phyloP scores from a whole-genome alignment of 768 basidiomycete genomes.

The Suillus bovinus region DNA sequence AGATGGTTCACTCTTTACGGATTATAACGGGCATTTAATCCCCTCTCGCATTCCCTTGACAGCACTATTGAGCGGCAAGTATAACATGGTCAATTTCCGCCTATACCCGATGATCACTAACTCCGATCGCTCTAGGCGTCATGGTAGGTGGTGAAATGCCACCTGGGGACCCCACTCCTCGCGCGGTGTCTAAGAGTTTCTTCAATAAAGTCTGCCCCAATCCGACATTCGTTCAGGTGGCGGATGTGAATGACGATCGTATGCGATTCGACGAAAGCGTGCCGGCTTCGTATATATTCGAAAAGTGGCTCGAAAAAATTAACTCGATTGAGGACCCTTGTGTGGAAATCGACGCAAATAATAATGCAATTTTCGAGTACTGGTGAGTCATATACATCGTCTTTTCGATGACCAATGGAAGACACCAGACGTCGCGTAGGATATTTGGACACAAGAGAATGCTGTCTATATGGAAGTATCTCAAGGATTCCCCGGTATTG shows the following conservation, averaged over 20 bases:
- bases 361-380: conserved; percentile 35
- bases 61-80: conserved; percentile 39
- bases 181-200: conserved; percentile 37
- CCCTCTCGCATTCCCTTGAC: conserved; percentile 45
- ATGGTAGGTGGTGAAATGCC: conserved; percentile 43
- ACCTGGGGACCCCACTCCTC: conserved; percentile 30
- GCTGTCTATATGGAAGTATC: conserved; percentile 35
- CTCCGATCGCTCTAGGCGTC: conserved; percentile 31
- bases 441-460: conserved; percentile 36
- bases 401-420: neutral
- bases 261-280: conserved; percentile 27
- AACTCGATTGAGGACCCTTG: conserved; percentile 39
- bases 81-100: neutral
- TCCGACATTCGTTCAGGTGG: conserved; percentile 32
- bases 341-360: conserved; percentile 33
- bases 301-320: conserved; percentile 40
- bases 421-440: conserved; percentile 21
- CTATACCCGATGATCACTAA: neutral
- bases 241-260: conserved; percentile 29
- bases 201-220: conserved; percentile 44
- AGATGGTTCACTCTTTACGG: conserved; percentile 36
- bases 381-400: conserved; percentile 27
- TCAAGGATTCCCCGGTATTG: conserved; percentile 35
- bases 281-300: conserved; percentile 32
- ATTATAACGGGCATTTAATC: conserved; percentile 36